phyloP scores from a whole-genome alignment of 139 green algal genomes.

The Picochlorum costavermella region DNA sequence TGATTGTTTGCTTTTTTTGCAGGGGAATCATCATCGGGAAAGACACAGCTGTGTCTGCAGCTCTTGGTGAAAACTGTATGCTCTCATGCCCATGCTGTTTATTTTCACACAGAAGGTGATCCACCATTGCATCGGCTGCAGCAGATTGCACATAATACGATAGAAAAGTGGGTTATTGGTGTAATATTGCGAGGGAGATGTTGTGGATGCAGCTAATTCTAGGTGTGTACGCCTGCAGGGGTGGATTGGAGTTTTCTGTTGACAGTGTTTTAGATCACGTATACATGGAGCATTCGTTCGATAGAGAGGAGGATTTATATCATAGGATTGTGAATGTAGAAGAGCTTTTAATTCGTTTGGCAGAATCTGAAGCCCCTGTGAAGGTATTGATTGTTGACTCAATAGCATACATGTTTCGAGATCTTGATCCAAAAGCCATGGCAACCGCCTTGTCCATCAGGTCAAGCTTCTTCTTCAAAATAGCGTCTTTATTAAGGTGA shows the following conservation, averaged over 20 bases:
- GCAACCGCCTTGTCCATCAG: slow-evolving; percentile 7
- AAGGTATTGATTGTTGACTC: slow-evolving; percentile 70
- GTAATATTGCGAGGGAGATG: no score
- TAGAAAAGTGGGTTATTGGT: neutral
- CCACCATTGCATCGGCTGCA: neutral
- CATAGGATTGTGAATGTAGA: neutral
- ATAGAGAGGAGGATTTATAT: neutral
- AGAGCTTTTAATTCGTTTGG: neutral
- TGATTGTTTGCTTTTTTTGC: neutral
- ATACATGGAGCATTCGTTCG: no score
- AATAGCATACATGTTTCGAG: slow-evolving; percentile 54
- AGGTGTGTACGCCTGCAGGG: no score
- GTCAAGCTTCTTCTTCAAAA: neutral
- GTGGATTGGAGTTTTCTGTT: no score
- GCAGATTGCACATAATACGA: neutral
- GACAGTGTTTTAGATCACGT: no score
- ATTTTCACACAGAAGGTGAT: slow-evolving; percentile 3
- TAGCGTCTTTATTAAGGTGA: neutral
- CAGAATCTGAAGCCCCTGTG: neutral
- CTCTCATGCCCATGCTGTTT: neutral
- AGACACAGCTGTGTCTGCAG: slow-evolving; percentile 1
- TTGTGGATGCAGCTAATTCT: no score
- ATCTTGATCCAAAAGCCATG: slow-evolving; percentile 12
- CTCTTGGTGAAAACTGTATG: neutral
- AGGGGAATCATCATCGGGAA: neutral